Evolutionary conservation across 116 monocot genomes (phyloP).

Genomic region (Papilionanthe hybrid): DNA sequence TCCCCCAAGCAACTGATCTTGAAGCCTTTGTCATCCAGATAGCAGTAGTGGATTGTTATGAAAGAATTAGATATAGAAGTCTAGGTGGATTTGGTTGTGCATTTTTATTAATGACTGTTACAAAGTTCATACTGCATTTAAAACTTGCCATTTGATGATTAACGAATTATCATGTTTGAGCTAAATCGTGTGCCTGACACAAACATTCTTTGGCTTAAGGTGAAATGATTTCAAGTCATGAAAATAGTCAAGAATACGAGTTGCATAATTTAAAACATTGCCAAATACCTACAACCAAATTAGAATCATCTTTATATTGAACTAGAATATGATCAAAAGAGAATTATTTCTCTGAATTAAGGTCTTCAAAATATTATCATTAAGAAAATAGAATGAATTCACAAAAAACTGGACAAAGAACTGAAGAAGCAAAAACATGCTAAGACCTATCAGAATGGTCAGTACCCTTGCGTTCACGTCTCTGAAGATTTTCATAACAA

Average conservation of each 20-base stretch:
- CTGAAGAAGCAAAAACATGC: background rate
- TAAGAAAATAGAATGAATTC: background rate
- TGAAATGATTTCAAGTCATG: background rate
- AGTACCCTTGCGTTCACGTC: background rate
- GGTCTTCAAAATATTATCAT: background rate
- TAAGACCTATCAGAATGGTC: background rate
- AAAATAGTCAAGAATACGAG: background rate
- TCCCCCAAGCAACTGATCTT: background rate
- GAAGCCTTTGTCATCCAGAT: background rate
- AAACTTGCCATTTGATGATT: too few species aligned
- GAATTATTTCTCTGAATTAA: background rate
- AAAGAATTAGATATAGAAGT: background rate
- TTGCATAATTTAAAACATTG: background rate
- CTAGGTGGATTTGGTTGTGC: background rate
- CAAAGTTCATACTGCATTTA: background rate
- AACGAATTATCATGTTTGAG: too few species aligned
- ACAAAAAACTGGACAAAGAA: background rate
- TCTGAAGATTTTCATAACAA: background rate
- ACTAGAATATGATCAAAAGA: background rate
- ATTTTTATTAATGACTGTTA: background rate
- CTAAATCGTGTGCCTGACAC: background rate
- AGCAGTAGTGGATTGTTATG: background rate
- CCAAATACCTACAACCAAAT: background rate
- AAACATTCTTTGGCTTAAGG: background rate
- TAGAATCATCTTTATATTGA: background rate